Conservation (phyloP, 2,329 filamentous ascomycete genomes). For the Trichoderma endophyticum region DNA sequence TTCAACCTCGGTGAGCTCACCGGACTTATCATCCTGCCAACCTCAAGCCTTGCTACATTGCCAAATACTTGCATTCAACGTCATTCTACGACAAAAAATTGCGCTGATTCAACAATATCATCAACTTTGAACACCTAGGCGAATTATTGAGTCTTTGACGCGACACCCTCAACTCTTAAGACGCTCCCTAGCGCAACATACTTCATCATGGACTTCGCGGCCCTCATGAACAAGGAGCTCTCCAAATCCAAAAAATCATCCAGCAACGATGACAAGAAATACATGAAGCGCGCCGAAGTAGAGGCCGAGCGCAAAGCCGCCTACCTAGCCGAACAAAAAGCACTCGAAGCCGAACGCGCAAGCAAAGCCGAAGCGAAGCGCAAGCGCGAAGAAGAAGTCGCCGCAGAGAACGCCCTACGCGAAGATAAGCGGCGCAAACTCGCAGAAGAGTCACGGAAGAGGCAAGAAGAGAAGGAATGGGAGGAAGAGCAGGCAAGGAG, state of each 20-base stretch:
- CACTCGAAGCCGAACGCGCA: slow-evolving; percentile 67
- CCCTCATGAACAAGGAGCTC: slow-evolving; percentile 90
- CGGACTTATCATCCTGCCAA: not conserved
- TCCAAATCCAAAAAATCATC: slow-evolving; percentile 66
- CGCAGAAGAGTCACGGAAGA: slow-evolving; percentile 72
- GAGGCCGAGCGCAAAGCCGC: slow-evolving; percentile 77
- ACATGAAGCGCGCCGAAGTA: slow-evolving; percentile 77
- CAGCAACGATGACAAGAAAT: slow-evolving; percentile 61
- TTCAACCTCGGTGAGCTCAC: not conserved
- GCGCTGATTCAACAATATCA: not conserved
- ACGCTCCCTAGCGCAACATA: slow-evolving; percentile 15
- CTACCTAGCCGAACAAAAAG: slow-evolving; percentile 79
- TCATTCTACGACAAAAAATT: no score
- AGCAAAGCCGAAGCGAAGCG: slow-evolving; percentile 75
- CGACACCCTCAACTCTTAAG: not conserved
- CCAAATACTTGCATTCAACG: not conserved
- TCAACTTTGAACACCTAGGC: not conserved
- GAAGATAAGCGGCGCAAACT: slow-evolving; percentile 80
- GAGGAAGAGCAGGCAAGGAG: slow-evolving; percentile 70
- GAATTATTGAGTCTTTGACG: not conserved
- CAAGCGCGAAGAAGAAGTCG: slow-evolving; percentile 83
- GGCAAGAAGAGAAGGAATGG: slow-evolving; percentile 69
- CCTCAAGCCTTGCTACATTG: not conserved
- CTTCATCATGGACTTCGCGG: slow-evolving; percentile 83
- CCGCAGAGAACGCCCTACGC: slow-evolving; percentile 62